phyloP scores from a whole-genome alignment of 1,284 basidiomycete genomes.

The Ceratorhiza oryzae-sativae region DNA sequence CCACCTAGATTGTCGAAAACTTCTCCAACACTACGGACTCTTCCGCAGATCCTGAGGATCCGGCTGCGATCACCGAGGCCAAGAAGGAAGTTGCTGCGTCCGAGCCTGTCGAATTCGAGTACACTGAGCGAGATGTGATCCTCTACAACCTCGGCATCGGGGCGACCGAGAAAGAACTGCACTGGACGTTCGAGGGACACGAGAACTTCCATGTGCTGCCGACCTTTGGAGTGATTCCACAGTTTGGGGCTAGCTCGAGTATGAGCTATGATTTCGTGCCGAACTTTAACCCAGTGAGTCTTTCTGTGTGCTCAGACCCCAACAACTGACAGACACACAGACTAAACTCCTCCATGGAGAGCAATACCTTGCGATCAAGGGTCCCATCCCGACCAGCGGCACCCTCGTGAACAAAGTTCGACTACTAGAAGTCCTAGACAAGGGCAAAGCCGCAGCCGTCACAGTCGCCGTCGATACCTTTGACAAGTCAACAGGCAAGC shows the following conservation, averaged over 20 bases:
- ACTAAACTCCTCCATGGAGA: slow-evolving; percentile 98
- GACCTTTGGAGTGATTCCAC: slow-evolving; percentile 97
- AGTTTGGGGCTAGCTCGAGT: slow-evolving; percentile 74
- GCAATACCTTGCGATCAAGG: slow-evolving; percentile 91
- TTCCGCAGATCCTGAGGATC: slow-evolving; percentile 69
- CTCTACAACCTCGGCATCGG: slow-evolving; percentile 97
- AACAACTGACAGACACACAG: slow-evolving; percentile 50
- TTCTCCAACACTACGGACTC: slow-evolving; percentile 66
- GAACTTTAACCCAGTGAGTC: slow-evolving; percentile 87
- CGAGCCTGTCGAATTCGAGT: slow-evolving; percentile 71
- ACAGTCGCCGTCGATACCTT: slow-evolving; percentile 80
- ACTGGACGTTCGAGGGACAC: slow-evolving; percentile 91
- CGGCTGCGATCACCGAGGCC: slow-evolving; percentile 81
- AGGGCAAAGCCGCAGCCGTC: slow-evolving; percentile 91
- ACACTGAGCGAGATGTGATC: slow-evolving; percentile 90
- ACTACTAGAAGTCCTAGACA: slow-evolving; percentile 81
- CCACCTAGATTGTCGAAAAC: slow-evolving; percentile 73
- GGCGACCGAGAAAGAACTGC: slow-evolving; percentile 91
- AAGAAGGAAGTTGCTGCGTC: slow-evolving; percentile 63
- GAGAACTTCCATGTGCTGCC: slow-evolving; percentile 88
- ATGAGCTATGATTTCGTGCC: slow-evolving; percentile 86
- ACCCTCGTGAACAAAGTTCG: slow-evolving; percentile 82
- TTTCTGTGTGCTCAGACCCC: background rate
- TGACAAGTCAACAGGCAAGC: slow-evolving; percentile 78
- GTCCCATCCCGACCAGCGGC: slow-evolving; percentile 84